These are phyloP conservation scores for Penstemon eatonii DNA, from an alignment of 257 asterid genomes.

Conservation along the genomic window DNA sequence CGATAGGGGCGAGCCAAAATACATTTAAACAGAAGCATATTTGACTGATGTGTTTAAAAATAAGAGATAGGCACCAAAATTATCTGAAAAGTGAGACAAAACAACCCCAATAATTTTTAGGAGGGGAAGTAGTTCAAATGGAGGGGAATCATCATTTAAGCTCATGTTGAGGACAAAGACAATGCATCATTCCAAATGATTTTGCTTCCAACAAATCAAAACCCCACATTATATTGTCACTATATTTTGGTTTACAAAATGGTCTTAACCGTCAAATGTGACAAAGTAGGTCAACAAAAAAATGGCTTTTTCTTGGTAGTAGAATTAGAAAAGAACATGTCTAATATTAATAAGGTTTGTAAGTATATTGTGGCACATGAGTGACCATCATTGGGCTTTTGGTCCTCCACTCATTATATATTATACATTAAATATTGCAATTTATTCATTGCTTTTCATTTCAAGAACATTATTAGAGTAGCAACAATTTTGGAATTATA, in stretches of 20 bases:
- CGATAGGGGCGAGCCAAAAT: too few relatives aligned
- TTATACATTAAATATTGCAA: background rate
- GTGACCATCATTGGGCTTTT: slow-evolving; percentile 30
- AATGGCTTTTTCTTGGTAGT: slow-evolving; percentile 13
- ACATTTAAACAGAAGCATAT: too few relatives aligned
- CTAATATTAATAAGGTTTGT: slow-evolving; percentile 31
- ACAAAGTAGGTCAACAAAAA: slow-evolving; percentile 27
- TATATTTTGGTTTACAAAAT: slow-evolving; percentile 12
- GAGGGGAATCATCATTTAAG: slow-evolving; percentile 1
- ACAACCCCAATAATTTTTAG: background rate
- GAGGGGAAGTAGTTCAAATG: background rate
- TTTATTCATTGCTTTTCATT: background rate
- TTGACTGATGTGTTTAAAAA: too few relatives aligned
- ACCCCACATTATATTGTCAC: slow-evolving; percentile 34
- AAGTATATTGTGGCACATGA: slow-evolving; percentile 39
- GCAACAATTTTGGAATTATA: too few relatives aligned
- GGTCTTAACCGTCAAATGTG: slow-evolving; percentile 28
- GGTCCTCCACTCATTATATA: slow-evolving; percentile 28
- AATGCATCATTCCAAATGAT: slow-evolving; percentile 34
- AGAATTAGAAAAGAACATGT: slow-evolving; percentile 27
- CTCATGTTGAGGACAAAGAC: slow-evolving; percentile 20
- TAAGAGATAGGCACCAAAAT: too few relatives aligned
- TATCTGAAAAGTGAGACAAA: background rate
- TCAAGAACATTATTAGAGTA: too few relatives aligned
- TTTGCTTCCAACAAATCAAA: slow-evolving; percentile 25